phyloP scores from a whole-genome alignment of 495 filamentous ascomycete genomes.

The Trichoderma erinaceum region DNA sequence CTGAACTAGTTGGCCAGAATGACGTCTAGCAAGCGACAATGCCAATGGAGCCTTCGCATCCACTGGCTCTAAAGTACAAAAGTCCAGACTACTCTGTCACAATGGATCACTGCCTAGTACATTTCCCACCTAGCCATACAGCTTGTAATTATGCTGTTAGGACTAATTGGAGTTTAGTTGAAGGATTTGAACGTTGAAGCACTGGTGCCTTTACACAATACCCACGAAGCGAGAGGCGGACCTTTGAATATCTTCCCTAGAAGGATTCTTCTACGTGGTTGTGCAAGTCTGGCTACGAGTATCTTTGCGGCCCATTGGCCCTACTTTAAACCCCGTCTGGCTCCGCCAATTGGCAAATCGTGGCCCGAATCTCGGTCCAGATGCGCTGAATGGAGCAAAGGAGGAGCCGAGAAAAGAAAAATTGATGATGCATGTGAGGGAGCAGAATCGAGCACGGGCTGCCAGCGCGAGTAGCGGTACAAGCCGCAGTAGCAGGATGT shows the following conservation, averaged over 20 bases:
- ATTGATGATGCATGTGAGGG: constrained; percentile 10
- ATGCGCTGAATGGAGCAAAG: background rate
- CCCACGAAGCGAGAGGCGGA: background rate
- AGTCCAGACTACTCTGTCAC: too few species aligned
- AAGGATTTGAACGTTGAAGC: too few species aligned
- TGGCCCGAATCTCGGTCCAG: constrained; percentile 6
- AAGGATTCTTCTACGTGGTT: background rate
- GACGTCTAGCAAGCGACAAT: background rate
- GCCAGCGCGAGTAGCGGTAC: background rate
- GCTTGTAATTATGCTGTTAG: too few species aligned
- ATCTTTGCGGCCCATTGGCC: background rate
- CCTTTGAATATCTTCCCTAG: background rate
- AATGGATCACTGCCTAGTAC: too few species aligned
- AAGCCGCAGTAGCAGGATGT: background rate
- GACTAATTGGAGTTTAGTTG: too few species aligned
- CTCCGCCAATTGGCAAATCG: constrained; percentile 7
- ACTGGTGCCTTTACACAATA: background rate
- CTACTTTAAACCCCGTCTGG: constrained; percentile 2
- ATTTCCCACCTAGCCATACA: too few species aligned
- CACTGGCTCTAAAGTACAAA: background rate
- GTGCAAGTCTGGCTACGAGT: background rate
- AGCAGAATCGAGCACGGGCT: constrained; percentile 6
- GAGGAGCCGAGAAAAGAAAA: constrained; percentile 8
- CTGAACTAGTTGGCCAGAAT: background rate
- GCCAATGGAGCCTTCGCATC: background rate